Evolutionary conservation across 169 alveolate genomes (phyloP).

Genomic region (Plasmodium sp.): DNA sequence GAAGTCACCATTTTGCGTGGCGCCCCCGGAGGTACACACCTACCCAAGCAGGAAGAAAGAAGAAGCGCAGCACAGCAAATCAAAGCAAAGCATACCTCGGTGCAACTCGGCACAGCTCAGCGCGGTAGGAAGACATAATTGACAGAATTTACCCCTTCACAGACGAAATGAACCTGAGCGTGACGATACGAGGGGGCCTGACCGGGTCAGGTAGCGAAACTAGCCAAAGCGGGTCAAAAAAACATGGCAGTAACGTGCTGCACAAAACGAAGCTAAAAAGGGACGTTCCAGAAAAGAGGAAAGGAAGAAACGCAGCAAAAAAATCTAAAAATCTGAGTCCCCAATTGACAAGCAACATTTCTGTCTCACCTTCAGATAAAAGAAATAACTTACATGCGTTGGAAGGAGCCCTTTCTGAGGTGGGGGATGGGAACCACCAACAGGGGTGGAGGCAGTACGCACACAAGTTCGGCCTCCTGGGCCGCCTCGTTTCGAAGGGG

Average conservation of each 20-base stretch:
- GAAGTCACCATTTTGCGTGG: neutral
- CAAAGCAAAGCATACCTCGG: neutral
- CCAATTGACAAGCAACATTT: neutral
- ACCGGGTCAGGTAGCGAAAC: constrained; percentile 16
- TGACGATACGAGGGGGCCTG: constrained; percentile 25
- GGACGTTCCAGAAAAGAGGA: constrained; percentile 27
- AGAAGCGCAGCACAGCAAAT: neutral
- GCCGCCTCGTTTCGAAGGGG: neutral
- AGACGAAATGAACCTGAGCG: constrained; percentile 26
- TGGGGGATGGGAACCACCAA: neutral
- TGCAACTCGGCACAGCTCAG: too few species aligned
- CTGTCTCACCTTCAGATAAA: constrained; percentile 14
- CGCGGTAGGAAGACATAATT: neutral
- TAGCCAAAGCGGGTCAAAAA: neutral
- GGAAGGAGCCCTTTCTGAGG: neutral
- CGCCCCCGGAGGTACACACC: neutral
- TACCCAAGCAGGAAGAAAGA: neutral
- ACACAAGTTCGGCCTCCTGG: constrained; percentile 22
- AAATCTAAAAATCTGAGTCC: neutral
- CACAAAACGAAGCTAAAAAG: constrained; percentile 16
- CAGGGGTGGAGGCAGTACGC: neutral
- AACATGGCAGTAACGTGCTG: neutral
- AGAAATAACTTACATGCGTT: constrained; percentile 3
- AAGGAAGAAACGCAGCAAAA: constrained; percentile 17
- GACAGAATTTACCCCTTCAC: neutral